Evolutionary conservation across 352 stramenopile genomes (phyloP), one percentile per base, ranked within the genome.

Genomic region (Phytophthora palmivora): DNA sequence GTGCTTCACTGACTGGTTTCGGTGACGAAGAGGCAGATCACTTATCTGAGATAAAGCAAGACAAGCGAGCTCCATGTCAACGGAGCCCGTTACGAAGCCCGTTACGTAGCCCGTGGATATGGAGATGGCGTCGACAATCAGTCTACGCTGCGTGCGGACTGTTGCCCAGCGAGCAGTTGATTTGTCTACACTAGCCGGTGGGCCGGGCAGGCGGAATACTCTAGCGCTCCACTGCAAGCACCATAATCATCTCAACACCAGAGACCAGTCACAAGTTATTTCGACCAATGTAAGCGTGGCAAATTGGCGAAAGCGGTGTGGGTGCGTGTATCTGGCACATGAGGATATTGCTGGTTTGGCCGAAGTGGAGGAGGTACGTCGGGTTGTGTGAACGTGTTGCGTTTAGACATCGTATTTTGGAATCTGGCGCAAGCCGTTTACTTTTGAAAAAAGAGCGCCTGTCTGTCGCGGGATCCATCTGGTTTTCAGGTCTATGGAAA

Each of bases 171-270:
- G n/a, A 42, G 6, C 37, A 41, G 10, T 47, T 58, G 50, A 58
- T 43, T 39, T 46, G 50, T 58, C 50, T 49, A 46, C 11, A 3
- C 10, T 34, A 28, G 30, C 3, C 11, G 9, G 19, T n/a, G 21
- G 21, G 39, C 19, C 41, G 30, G 34, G 37, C 60, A 61, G 24
- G 18, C 24, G 50, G 47, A 63, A 68, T 62, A 68, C 60, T 58
- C 51, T 45, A 24, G 24, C 45, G 47, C 45, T 44, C 8, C 42
- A 7, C 42, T n/a, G 33, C 19, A 6, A 15, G 33, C 36, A 9
- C 33, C 33, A 63, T 63, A 63, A 63, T 64, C 46, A 65, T 39
- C 38, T 5, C 7, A 16, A 33, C 28, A 30, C 42, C 32, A 55
- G 22, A 52, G 34, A 26, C 16, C 18, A 50, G 7, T 36, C 34